Evolutionary conservation across 1,284 basidiomycete species (phyloP).

Genomic region (Meripilus lineatus): DNA sequence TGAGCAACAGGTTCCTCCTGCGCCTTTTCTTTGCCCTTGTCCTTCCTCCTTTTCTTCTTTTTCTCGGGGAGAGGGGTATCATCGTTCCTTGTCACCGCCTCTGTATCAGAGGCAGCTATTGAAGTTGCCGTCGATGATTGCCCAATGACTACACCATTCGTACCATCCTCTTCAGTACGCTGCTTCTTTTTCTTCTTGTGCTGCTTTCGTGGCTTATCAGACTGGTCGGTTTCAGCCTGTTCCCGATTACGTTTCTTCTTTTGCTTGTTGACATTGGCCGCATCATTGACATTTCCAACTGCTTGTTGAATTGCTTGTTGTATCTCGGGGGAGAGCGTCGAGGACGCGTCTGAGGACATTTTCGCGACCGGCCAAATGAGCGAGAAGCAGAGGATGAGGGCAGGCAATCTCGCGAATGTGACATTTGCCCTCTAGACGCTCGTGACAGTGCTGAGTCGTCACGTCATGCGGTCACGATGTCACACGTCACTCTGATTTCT

Average conservation of each 20-base stretch:
- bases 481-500: too few relatives aligned
- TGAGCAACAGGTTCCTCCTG: constrained; percentile 26
- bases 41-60: constrained; percentile 35
- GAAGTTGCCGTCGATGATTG: background rate
- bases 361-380: constrained; percentile 6
- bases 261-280: constrained; percentile 39
- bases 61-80: constrained; percentile 12
- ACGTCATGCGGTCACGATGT: too few relatives aligned
- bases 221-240: constrained; percentile 13
- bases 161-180: constrained; percentile 11
- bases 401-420: constrained; percentile 23
- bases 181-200: constrained; percentile 28
- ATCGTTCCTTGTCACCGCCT: constrained; percentile 2
- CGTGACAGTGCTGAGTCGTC: too few relatives aligned
- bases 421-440: too few relatives aligned
- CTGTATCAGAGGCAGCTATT: constrained; percentile 7
- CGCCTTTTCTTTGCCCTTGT: constrained; percentile 30
- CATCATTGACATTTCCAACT: constrained; percentile 32
- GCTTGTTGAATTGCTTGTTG: constrained; percentile 40
- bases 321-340: constrained; percentile 29
- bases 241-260: constrained; percentile 41
- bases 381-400: constrained; percentile 19
- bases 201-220: constrained; percentile 25
- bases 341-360: constrained; percentile 12
- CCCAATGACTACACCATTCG: constrained; percentile 8